These are phyloP conservation scores for Linnemannia zychae DNA, from an alignment of 192 early-diverging fungal genomes.

Conservation along the genomic window DNA sequence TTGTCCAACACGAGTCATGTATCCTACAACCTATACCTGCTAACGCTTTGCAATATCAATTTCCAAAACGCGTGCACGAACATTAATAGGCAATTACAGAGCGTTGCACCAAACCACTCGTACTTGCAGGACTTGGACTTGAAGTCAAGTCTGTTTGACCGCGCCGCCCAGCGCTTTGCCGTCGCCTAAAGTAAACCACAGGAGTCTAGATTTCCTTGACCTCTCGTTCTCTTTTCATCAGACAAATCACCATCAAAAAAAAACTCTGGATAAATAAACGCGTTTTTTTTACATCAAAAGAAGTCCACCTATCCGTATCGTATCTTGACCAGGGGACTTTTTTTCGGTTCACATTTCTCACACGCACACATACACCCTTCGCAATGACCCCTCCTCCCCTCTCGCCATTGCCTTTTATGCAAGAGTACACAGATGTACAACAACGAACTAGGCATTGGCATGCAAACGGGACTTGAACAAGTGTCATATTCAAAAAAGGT, in stretches of 20 bases:
- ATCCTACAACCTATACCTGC: no score
- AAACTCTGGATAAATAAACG: neutral
- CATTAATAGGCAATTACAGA: conserved; percentile 74
- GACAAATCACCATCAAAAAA: neutral
- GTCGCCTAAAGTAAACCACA: conserved; percentile 36
- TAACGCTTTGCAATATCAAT: neutral
- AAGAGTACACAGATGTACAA: no score
- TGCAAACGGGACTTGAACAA: neutral
- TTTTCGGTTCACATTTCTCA: no score
- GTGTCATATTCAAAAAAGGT: neutral
- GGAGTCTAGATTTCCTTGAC: neutral
- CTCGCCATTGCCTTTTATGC: neutral
- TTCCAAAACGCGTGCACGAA: neutral
- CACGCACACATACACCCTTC: no score
- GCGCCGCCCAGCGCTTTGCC: conserved; percentile 67
- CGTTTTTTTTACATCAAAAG: no score
- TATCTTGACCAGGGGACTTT: no score
- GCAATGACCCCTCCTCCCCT: neutral
- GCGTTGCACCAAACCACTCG: conserved; percentile 81
- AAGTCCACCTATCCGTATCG: no score
- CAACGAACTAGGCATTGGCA: no score
- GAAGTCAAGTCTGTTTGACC: conserved; percentile 90
- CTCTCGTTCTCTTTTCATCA: neutral
- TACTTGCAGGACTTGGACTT: conserved; percentile 82
- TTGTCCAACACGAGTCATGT: neutral